phyloP scores from a whole-genome alignment of 139 green algal species.

The Asterochloris sp. region DNA sequence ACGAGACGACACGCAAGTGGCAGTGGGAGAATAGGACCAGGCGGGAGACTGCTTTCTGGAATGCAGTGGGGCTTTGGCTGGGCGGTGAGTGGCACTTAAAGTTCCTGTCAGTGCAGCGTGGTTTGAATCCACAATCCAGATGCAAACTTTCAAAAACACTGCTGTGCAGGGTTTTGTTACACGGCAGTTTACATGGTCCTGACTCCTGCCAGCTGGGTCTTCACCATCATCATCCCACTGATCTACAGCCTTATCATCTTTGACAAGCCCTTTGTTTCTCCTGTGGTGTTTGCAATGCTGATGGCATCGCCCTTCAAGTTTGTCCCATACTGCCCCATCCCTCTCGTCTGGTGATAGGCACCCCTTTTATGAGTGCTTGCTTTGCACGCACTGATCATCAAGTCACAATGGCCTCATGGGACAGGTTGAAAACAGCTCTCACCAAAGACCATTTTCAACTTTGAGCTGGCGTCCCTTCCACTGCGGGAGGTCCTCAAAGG shows the following conservation, averaged over 20 bases:
- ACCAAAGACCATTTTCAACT: no score
- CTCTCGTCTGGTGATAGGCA: background rate
- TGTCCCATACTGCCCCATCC: background rate
- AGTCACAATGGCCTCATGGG: no score
- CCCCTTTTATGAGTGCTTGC: no score
- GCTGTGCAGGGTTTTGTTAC: background rate
- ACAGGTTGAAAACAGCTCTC: no score
- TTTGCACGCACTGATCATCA: no score
- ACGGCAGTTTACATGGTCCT: background rate
- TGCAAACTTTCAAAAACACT: no score
- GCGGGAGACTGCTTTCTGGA: slow-evolving; percentile 31
- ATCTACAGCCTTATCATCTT: background rate
- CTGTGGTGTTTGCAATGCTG: background rate
- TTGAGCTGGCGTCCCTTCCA: no score
- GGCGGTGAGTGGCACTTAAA: background rate
- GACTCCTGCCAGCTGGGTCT: background rate
- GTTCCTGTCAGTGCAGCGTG: background rate
- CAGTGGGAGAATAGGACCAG: slow-evolving; percentile 24
- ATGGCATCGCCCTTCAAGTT: background rate
- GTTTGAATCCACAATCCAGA: background rate
- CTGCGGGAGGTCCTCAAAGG: no score
- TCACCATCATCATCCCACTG: background rate
- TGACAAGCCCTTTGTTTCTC: background rate
- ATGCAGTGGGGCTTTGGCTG: background rate
- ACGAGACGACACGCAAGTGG: slow-evolving; percentile 46